Evolutionary conservation across 805 yeast genomes (phyloP).

Genomic region (Hanseniaspora lachancei): DNA sequence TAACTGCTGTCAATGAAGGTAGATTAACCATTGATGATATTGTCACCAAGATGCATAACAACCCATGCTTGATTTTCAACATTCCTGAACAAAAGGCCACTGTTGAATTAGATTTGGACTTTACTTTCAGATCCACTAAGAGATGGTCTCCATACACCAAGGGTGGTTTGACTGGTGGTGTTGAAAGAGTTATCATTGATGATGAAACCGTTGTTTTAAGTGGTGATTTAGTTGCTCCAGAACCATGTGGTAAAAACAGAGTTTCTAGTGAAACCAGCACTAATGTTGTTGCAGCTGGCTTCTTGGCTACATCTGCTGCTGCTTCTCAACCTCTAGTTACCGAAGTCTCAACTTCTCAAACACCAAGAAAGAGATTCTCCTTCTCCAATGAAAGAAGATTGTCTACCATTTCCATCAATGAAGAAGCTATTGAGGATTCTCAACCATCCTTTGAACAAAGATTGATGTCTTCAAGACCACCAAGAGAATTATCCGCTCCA

Average conservation of each 20-base stretch:
- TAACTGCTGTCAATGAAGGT: constrained; percentile 66
- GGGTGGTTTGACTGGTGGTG: constrained; percentile 57
- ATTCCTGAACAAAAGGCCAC: constrained; percentile 66
- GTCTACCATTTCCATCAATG: constrained; percentile 26
- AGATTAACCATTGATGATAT: constrained; percentile 62
- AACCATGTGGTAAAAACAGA: constrained; percentile 42
- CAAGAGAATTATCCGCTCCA: constrained; percentile 60
- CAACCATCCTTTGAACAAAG: constrained; percentile 32
- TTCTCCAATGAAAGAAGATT: constrained; percentile 34
- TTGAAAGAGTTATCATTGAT: constrained; percentile 74
- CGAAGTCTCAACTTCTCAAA: constrained; percentile 26
- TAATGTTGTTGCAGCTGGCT: constrained; percentile 33
- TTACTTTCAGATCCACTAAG: constrained; percentile 34
- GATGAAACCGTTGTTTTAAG: constrained; percentile 74
- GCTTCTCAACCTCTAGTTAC: constrained; percentile 23
- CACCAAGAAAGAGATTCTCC: constrained; percentile 41
- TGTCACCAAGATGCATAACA: constrained; percentile 57
- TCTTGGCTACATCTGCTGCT: constrained; percentile 24
- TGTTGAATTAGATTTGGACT: constrained; percentile 73
- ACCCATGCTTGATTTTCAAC: constrained; percentile 71
- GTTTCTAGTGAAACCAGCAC: constrained; percentile 25
- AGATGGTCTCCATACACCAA: constrained; percentile 45
- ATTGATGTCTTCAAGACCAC: constrained; percentile 60
- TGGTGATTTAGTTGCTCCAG: constrained; percentile 51
- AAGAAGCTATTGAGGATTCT: constrained; percentile 28